Percentiles rank a stretch among this genome's conserved stretches.
Conservation (phyloP, 2,329 filamentous ascomycete species). For the Ascochyta fabae region DNA sequence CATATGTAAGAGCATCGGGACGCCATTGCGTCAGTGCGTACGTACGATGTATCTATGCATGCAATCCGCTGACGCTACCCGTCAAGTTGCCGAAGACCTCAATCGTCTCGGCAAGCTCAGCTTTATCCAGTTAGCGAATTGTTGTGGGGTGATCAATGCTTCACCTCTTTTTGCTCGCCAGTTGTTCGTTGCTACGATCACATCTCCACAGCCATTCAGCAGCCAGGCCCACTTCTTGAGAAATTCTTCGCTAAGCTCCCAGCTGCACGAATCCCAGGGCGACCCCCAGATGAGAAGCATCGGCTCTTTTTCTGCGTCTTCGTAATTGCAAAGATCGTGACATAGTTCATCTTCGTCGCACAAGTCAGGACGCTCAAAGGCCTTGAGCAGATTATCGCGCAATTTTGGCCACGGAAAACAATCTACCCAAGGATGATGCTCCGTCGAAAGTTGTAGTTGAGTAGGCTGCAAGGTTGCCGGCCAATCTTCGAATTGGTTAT, state of each 20-base stretch:
- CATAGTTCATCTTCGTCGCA: slow-evolving; percentile 32
- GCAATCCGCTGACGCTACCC: slow-evolving; percentile 13
- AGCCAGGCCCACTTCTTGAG: slow-evolving; percentile 55
- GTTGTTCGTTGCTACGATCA: slow-evolving; percentile 39
- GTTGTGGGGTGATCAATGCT: slow-evolving; percentile 8
- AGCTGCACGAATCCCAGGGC: slow-evolving; percentile 52
- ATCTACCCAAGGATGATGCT: slow-evolving; percentile 53
- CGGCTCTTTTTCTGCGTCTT: slow-evolving; percentile 5
- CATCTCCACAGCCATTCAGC: slow-evolving; percentile 47
- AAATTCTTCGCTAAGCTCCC: slow-evolving; percentile 58
- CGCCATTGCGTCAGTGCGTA: slow-evolving; percentile 1
- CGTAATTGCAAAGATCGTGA: slow-evolving; percentile 22
- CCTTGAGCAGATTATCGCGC: slow-evolving; percentile 49
- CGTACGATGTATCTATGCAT: neutral
- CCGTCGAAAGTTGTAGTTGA: slow-evolving; percentile 42
- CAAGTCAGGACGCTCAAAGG: slow-evolving; percentile 42
- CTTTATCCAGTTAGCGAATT: slow-evolving; percentile 6
- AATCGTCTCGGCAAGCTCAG: slow-evolving; percentile 9
- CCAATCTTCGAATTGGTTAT: slow-evolving; percentile 2
- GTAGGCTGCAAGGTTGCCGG: slow-evolving; percentile 43
- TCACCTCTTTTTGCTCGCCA: slow-evolving; percentile 26
- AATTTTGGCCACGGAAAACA: slow-evolving; percentile 48
- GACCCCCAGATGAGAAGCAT: slow-evolving; percentile 59
- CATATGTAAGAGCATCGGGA: neutral
- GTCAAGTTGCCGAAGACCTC: neutral